Conservation (phyloP, 1,139 yeast species). For the Candida anutae region DNA sequence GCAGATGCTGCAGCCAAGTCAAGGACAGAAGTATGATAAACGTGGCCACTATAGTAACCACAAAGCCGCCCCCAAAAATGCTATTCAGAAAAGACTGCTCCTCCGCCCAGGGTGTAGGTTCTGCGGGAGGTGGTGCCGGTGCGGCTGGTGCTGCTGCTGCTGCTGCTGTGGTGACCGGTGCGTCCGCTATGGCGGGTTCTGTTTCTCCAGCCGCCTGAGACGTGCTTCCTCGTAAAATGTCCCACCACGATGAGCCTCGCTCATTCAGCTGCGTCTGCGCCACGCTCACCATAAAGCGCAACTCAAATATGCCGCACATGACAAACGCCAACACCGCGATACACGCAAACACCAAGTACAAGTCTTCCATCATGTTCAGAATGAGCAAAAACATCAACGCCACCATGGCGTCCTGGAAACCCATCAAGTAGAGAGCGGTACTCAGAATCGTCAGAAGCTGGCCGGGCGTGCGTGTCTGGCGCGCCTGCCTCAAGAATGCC, state of each 20-base stretch:
- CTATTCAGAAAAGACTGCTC: slow-evolving; percentile 55
- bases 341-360: slow-evolving; percentile 62
- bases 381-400: slow-evolving; percentile 55
- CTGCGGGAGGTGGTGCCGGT: slow-evolving; percentile 2
- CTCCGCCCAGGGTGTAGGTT: slow-evolving; percentile 17
- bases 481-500: slow-evolving; percentile 52
- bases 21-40: slow-evolving; percentile 51
- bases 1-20: slow-evolving; percentile 54
- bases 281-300: slow-evolving; percentile 65
- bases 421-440: slow-evolving; percentile 45
- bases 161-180: slow-evolving; percentile 10
- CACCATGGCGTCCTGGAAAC: slow-evolving; percentile 68
- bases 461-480: slow-evolving; percentile 69
- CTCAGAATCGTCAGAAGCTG: slow-evolving; percentile 41
- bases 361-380: slow-evolving; percentile 45
- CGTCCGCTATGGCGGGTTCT: slow-evolving; percentile 5
- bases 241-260: slow-evolving; percentile 55
- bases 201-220: slow-evolving; percentile 6
- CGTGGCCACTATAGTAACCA: slow-evolving; percentile 49
- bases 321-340: slow-evolving; percentile 65
- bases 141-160: slow-evolving; percentile 3
- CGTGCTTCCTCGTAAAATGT: slow-evolving; percentile 44
- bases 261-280: slow-evolving; percentile 72
- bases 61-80: slow-evolving; percentile 56
- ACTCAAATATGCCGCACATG: slow-evolving; percentile 68